Conservation (phyloP, 2,329 filamentous ascomycete species). For the Fusarium pilosicola region DNA sequence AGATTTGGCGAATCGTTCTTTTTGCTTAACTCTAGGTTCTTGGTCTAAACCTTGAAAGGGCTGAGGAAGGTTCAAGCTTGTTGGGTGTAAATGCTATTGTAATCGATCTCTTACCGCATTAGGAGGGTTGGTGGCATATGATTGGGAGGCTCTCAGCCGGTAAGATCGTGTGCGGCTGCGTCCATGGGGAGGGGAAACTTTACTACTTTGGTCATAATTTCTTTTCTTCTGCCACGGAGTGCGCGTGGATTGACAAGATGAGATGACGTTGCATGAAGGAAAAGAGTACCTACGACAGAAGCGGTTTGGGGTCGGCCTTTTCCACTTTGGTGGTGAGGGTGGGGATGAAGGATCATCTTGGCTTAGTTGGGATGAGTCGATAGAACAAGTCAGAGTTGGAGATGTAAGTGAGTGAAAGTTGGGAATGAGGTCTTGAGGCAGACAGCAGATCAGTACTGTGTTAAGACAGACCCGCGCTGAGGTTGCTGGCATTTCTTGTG, state of each 20-base stretch:
- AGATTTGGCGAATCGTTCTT: not conserved
- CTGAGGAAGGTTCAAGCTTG: conserved; percentile 16
- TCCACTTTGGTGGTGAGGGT: conserved; percentile 35
- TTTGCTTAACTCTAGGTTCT: not conserved
- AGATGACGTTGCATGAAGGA: conserved; percentile 23
- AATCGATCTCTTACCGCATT: conserved; percentile 30
- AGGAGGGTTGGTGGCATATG: conserved; percentile 21
- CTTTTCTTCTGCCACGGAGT: conserved; percentile 4
- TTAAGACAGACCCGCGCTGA: not conserved
- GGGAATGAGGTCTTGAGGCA: not conserved
- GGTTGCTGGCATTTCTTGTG: not conserved
- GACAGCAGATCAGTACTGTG: not conserved
- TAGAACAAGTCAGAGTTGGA: not conserved
- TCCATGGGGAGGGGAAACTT: not conserved
- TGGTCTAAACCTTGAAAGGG: conserved; percentile 14
- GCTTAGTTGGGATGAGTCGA: not conserved
- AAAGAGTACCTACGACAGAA: conserved; percentile 23
- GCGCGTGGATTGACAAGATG: not conserved
- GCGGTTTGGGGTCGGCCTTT: conserved; percentile 33
- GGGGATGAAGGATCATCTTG: conserved; percentile 22
- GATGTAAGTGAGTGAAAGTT: not conserved
- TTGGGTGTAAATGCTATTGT: not conserved
- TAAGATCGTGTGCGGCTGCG: not conserved
- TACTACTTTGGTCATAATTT: conserved; percentile 51
- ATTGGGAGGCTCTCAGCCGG: conserved; percentile 22